A percentile compares a stretch with the other conserved stretches of the same genome.
These are phyloP conservation scores for Austroboletus niveus DNA, from an alignment of 1,284 basidiomycete genomes.

Conservation along the genomic window DNA sequence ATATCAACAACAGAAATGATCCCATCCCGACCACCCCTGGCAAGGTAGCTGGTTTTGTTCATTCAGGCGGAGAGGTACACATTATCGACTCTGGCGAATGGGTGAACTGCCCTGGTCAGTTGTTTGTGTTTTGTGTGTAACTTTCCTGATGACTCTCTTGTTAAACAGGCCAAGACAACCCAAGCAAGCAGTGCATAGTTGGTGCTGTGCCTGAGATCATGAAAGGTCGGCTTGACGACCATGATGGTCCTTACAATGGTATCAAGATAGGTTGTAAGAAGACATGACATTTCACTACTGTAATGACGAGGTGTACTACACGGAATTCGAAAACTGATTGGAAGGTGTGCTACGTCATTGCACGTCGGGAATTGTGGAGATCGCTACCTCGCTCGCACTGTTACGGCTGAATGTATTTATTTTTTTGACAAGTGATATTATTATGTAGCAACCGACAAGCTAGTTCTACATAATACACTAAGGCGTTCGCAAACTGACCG, in stretches of 20 bases:
- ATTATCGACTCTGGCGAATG: slow-evolving; percentile 49
- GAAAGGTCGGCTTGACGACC: slow-evolving; percentile 44
- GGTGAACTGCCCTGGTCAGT: slow-evolving; percentile 45
- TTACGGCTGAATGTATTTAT: too few relatives aligned
- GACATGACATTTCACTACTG: too few relatives aligned
- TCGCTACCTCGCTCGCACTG: too few relatives aligned
- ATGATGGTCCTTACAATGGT: slow-evolving; percentile 60
- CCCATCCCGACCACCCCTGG: slow-evolving; percentile 51
- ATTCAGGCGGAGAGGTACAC: slow-evolving; percentile 59
- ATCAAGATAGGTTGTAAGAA: slow-evolving; percentile 23
- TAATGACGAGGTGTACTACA: too few relatives aligned
- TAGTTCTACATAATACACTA: too few relatives aligned
- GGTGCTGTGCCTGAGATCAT: slow-evolving; percentile 58
- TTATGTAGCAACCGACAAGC: too few relatives aligned
- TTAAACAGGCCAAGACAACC: slow-evolving; percentile 54
- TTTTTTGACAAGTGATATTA: too few relatives aligned
- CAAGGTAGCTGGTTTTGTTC: slow-evolving; percentile 50
- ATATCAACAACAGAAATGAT: slow-evolving; percentile 54
- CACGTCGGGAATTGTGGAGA: too few relatives aligned
- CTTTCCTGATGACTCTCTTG: background rate
- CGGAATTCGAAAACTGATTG: too few relatives aligned
- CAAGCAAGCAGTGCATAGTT: slow-evolving; percentile 48
- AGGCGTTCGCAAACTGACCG: too few relatives aligned
- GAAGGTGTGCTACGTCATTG: too few relatives aligned
- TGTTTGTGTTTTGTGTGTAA: background rate